Percentiles rank a stretch among this genome's conserved stretches.
These are phyloP conservation scores for Teratosphaeriaceae sp. DNA, from an alignment of 2,329 filamentous ascomycete species.

Conservation along the genomic window DNA sequence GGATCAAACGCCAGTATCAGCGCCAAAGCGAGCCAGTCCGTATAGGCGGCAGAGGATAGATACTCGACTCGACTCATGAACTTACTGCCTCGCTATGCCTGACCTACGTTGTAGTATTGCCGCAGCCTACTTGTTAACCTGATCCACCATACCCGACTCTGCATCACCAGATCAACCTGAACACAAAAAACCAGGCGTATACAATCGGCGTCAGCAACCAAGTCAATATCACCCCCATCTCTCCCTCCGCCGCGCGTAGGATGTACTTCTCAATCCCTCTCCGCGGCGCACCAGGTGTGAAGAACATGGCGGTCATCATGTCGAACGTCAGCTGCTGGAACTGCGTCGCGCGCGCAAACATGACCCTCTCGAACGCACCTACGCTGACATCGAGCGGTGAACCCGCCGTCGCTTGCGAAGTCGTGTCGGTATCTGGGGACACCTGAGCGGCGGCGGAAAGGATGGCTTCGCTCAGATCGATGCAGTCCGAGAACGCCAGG, in stretches of 20 bases:
- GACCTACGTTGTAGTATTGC: no score
- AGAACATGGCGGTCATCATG: conserved; percentile 42
- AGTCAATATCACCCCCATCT: conserved; percentile 15
- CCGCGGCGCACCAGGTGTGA: conserved; percentile 41
- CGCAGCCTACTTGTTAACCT: no score
- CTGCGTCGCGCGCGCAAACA: conserved; percentile 31
- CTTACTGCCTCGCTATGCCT: no score
- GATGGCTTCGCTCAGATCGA: conserved; percentile 30
- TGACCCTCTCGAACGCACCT: conserved; percentile 29
- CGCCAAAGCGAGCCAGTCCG: no score
- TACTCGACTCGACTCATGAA: no score
- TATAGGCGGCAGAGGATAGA: no score
- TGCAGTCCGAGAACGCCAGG: conserved; percentile 30
- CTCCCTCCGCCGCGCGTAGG: conserved; percentile 14
- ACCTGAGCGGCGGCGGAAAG: conserved; percentile 16
- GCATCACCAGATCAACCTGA: conserved; percentile 22
- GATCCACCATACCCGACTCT: no score
- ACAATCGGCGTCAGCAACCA: conserved; percentile 19
- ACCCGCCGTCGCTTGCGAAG: neutral
- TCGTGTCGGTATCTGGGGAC: neutral
- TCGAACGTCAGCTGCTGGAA: conserved; percentile 37
- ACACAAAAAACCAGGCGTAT: conserved; percentile 25
- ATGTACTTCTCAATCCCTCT: conserved; percentile 36
- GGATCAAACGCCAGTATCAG: no score
- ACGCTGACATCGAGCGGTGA: conserved; percentile 24